Conservation (phyloP, 176 grass and related monocot species). For the Ampelocalamus luodianensis region DNA sequence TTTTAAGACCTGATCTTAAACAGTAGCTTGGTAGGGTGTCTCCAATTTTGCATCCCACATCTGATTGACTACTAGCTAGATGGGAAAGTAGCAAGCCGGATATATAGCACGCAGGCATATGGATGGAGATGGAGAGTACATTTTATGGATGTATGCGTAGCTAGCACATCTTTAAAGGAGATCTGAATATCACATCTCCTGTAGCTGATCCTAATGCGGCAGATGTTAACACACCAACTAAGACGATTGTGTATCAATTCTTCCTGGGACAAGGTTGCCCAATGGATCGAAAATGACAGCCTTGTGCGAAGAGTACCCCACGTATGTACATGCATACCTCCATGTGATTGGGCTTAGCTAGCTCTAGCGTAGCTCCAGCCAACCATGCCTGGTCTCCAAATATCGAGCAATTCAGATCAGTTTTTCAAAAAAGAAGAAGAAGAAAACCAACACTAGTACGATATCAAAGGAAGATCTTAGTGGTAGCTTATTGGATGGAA, state of each 20-base stretch:
- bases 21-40: neutral
- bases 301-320: neutral
- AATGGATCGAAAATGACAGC: conserved; percentile 19
- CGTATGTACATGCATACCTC: neutral
- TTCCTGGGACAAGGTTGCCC: conserved; percentile 12
- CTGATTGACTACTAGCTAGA: neutral
- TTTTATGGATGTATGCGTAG: neutral
- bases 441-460: neutral
- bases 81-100: neutral
- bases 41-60: neutral
- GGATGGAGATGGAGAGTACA: neutral
- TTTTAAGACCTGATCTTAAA: neutral
- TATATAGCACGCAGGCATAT: neutral
- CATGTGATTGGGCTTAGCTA: neutral
- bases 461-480: neutral
- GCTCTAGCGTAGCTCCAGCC: neutral
- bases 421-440: neutral
- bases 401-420: neutral
- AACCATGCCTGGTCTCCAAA: conserved; percentile 12
- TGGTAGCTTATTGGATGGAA: neutral
- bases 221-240: conserved; percentile 30
- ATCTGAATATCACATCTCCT: conserved; percentile 11
- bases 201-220: conserved; percentile 13
- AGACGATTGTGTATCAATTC: conserved; percentile 5
- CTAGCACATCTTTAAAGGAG: neutral